Evolutionary conservation across 306 rosid species (phyloP).

Genomic region (Glycine latifolia): DNA sequence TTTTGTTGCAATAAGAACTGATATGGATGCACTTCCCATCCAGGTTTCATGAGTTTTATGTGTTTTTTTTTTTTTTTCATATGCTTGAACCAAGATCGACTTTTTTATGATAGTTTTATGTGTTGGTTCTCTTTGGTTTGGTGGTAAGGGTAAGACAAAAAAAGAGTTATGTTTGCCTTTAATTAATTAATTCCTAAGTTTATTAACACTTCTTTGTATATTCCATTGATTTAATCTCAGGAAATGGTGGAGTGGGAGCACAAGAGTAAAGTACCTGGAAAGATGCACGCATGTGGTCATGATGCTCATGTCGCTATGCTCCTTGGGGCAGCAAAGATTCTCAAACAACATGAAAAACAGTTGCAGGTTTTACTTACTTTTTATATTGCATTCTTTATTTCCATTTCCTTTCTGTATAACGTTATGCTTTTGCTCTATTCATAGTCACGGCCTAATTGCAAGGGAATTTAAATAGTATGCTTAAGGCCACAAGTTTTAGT

Average conservation of each 20-base stretch:
- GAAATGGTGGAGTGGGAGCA: constrained; percentile 50
- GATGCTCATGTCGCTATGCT: constrained; percentile 82
- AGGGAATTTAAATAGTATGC: too few relatives aligned
- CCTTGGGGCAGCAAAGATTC: constrained; percentile 82
- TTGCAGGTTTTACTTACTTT: constrained; percentile 52
- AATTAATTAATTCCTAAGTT: too few relatives aligned
- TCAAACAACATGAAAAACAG: constrained; percentile 67
- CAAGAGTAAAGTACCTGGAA: constrained; percentile 48
- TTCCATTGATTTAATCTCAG: constrained; percentile 41
- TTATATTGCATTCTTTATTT: neutral
- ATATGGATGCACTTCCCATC: constrained; percentile 84
- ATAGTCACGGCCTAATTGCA: too few relatives aligned
- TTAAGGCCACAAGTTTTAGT: too few relatives aligned
- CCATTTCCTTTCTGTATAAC: neutral
- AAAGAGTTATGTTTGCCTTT: neutral
- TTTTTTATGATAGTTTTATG: neutral
- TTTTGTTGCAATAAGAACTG: constrained; percentile 82
- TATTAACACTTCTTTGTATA: neutral
- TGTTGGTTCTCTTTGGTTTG: neutral
- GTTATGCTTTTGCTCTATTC: too few relatives aligned
- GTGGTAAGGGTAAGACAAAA: neutral
- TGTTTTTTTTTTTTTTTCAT: neutral
- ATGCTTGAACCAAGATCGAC: neutral
- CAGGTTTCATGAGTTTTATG: constrained; percentile 53
- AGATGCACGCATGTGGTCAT: constrained; percentile 90